Conservation (phyloP, 208 protist genomes). For the Giardia duodenalis region DNA sequence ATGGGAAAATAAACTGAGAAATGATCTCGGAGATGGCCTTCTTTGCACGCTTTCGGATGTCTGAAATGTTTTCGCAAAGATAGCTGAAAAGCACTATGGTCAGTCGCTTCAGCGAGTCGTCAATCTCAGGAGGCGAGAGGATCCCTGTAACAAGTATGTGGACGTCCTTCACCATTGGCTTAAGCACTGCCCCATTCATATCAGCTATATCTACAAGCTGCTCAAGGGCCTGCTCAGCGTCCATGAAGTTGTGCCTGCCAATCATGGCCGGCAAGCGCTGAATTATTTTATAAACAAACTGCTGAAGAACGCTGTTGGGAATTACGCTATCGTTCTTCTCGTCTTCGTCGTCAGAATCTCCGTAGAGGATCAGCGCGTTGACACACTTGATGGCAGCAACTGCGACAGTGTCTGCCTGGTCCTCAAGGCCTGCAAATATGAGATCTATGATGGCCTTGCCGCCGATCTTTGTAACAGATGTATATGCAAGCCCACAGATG, state of each 20-base stretch:
- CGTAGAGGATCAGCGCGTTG: neutral
- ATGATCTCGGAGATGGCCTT: neutral
- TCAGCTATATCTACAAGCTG: neutral
- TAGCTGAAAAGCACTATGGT: neutral
- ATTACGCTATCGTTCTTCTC: neutral
- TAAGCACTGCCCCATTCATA: neutral
- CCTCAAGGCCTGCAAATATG: neutral
- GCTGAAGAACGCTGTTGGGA: neutral
- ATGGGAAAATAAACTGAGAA: neutral
- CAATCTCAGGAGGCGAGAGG: neutral
- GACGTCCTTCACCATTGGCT: neutral
- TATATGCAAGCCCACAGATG: neutral
- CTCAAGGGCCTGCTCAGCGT: neutral
- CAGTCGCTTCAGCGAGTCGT: neutral
- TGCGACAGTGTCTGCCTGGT: neutral
- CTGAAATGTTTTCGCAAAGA: neutral
- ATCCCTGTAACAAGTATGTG: neutral
- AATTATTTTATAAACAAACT: neutral
- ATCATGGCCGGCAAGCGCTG: neutral
- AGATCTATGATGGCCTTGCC: neutral
- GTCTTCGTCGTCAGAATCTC: neutral
- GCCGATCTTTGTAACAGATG: neutral
- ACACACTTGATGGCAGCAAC: neutral
- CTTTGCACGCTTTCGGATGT: neutral
- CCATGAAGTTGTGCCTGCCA: neutral